Percentiles rank a stretch among this genome's conserved stretches.
These are phyloP conservation scores for Pythium oligandrum DNA, from an alignment of 352 stramenopile species.

Conservation along the genomic window DNA sequence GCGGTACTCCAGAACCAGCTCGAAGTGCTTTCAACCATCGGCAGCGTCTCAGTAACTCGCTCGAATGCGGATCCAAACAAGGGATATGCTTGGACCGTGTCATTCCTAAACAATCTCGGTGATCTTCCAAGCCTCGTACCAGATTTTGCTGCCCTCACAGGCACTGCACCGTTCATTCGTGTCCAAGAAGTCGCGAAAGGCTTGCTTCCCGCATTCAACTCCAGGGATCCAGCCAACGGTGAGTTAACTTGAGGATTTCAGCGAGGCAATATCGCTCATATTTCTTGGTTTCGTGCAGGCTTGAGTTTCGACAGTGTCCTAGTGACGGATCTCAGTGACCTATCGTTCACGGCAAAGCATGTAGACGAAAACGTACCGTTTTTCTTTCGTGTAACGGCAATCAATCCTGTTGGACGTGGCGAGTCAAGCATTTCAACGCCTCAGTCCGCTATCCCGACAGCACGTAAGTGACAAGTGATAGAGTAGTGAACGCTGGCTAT, in stretches of 20 bases:
- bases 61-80: slow-evolving; percentile 88
- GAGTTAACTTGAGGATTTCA: background rate
- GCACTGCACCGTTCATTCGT: slow-evolving; percentile 80
- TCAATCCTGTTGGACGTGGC: slow-evolving; percentile 86
- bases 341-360: slow-evolving; percentile 74
- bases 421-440: slow-evolving; percentile 62
- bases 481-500: no score
- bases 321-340: slow-evolving; percentile 84
- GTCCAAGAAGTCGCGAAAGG: slow-evolving; percentile 76
- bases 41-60: slow-evolving; percentile 81
- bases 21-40: slow-evolving; percentile 87
- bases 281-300: slow-evolving; percentile 20
- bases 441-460: slow-evolving; percentile 81
- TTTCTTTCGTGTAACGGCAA: slow-evolving; percentile 92
- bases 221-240: slow-evolving; percentile 76
- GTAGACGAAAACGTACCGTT: slow-evolving; percentile 94
- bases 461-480: slow-evolving; percentile 33
- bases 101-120: slow-evolving; percentile 90
- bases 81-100: slow-evolving; percentile 91
- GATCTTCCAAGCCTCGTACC: slow-evolving; percentile 69
- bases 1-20: slow-evolving; percentile 87
- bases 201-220: slow-evolving; percentile 89
- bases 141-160: slow-evolving; percentile 84
- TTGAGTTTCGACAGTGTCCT: slow-evolving; percentile 85
- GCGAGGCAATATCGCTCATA: background rate